A percentile compares a stretch with the other conserved stretches of the same genome.
These are phyloP conservation scores for Bimuria novae-zelandiae DNA, from an alignment of 2,329 filamentous ascomycete species.

Conservation along the genomic window DNA sequence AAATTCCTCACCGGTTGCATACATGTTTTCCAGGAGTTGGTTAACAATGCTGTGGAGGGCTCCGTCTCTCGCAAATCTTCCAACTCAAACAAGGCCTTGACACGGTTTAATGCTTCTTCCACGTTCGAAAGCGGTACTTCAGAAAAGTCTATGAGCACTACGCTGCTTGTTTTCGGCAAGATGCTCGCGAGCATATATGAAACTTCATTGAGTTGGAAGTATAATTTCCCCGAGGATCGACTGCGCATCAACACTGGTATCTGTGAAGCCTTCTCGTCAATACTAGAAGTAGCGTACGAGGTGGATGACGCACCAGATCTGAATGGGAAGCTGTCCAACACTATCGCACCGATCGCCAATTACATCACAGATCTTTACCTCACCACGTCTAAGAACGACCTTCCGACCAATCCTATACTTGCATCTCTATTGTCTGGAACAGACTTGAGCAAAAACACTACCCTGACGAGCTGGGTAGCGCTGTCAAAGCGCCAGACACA, in stretches of 20 bases:
- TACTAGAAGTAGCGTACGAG: constrained; percentile 74
- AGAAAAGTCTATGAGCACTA: constrained; percentile 74
- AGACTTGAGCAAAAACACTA: constrained; percentile 45
- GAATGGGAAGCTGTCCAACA: constrained; percentile 60
- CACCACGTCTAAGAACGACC: constrained; percentile 67
- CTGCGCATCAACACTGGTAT: constrained; percentile 71
- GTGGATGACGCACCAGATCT: constrained; percentile 65
- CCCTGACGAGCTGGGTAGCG: constrained; percentile 45
- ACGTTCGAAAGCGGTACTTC: constrained; percentile 71
- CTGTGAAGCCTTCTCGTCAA: constrained; percentile 69
- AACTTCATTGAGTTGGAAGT: constrained; percentile 85
- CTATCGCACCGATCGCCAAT: constrained; percentile 72
- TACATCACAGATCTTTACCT: constrained; percentile 80
- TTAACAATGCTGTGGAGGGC: constrained; percentile 75
- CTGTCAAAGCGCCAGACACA: constrained; percentile 65
- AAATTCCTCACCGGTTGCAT: constrained; percentile 76
- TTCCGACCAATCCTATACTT: constrained; percentile 78
- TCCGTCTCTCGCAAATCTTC: constrained; percentile 68
- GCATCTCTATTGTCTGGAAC: constrained; percentile 66
- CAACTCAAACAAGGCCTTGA: constrained; percentile 55
- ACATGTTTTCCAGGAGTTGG: constrained; percentile 72
- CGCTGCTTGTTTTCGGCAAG: constrained; percentile 73
- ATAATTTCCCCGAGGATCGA: constrained; percentile 69
- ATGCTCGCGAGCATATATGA: constrained; percentile 83
- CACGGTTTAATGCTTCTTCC: constrained; percentile 53